A percentile compares a stretch with the other conserved stretches of the same genome.
Evolutionary conservation across 2,329 filamentous ascomycete genomes (phyloP).

Genomic region (Xylariaceae sp.): DNA sequence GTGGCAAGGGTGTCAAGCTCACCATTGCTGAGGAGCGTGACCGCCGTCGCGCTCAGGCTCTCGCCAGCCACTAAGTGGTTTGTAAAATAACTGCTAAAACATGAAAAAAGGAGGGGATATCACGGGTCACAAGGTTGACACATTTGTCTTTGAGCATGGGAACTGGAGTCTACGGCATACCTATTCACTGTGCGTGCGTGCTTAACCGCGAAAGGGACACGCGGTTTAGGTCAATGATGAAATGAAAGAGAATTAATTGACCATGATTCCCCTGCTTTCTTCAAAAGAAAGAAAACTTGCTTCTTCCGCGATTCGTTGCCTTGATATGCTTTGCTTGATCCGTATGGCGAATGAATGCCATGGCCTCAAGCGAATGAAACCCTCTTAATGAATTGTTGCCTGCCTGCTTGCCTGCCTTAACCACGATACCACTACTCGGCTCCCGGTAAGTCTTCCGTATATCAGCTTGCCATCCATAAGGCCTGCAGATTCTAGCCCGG

Average conservation of each 20-base stretch:
- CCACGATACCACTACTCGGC: too few species aligned
- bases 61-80: conserved; percentile 43
- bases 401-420: too few species aligned
- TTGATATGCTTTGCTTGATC: not conserved
- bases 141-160: conserved; percentile 32
- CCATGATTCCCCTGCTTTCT: conserved; percentile 16
- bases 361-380: too few species aligned
- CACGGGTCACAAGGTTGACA: conserved; percentile 22
- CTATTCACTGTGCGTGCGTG: conserved; percentile 30
- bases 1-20: conserved; percentile 99
- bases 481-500: too few species aligned
- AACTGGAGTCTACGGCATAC: conserved; percentile 35
- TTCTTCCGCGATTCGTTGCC: not conserved
- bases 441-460: too few species aligned
- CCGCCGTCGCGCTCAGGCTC: conserved; percentile 70
- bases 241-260: conserved; percentile 33
- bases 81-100: conserved; percentile 18
- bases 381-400: too few species aligned
- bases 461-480: too few species aligned
- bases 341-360: too few species aligned
- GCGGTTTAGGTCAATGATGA: conserved; percentile 32
- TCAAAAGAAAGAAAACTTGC: not conserved
- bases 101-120: conserved; percentile 28
- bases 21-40: conserved; percentile 98
- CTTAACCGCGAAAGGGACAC: conserved; percentile 27